phyloP scores from a whole-genome alignment of 1,284 basidiomycete species.

The Vanrija humicola region DNA sequence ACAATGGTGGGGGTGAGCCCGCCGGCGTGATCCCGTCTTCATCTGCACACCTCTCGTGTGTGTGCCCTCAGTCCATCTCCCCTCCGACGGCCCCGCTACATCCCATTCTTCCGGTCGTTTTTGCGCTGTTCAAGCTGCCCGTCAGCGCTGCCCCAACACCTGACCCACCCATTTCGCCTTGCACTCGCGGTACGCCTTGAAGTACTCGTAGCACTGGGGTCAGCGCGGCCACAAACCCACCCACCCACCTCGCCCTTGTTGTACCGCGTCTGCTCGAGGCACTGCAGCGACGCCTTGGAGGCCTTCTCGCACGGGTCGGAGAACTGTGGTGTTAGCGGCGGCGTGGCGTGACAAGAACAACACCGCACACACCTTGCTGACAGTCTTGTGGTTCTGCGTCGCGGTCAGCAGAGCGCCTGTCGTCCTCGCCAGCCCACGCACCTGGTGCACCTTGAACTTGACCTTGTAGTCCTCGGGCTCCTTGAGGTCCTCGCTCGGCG shows the following conservation, averaged over 20 bases:
- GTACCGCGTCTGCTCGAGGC: constrained; percentile 47
- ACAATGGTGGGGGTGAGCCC: too few relatives aligned
- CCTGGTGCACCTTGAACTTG: constrained; percentile 33
- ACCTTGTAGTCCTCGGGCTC: constrained; percentile 45
- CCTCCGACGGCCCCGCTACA: neutral
- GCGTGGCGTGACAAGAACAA: too few relatives aligned
- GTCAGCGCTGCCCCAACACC: neutral
- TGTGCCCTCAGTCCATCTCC: neutral
- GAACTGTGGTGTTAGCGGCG: constrained; percentile 28
- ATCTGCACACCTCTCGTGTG: neutral
- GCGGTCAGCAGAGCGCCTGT: neutral
- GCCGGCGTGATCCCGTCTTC: too few relatives aligned
- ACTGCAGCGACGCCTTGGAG: constrained; percentile 43
- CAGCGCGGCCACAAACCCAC: neutral
- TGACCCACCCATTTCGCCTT: constrained; percentile 46
- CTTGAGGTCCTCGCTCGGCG: constrained; percentile 33
- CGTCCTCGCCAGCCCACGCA: neutral
- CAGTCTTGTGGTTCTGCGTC: constrained; percentile 1
- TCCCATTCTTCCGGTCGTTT: neutral
- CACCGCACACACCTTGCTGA: constrained; percentile 36
- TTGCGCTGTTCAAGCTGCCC: constrained; percentile 9
- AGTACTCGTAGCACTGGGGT: constrained; percentile 46
- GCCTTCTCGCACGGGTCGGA: constrained; percentile 47
- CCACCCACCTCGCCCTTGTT: constrained; percentile 44
- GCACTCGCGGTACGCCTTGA: constrained; percentile 47